Evolutionary conservation across 2,329 filamentous ascomycete species (phyloP).

Genomic region (Trichoderma polysporum): DNA sequence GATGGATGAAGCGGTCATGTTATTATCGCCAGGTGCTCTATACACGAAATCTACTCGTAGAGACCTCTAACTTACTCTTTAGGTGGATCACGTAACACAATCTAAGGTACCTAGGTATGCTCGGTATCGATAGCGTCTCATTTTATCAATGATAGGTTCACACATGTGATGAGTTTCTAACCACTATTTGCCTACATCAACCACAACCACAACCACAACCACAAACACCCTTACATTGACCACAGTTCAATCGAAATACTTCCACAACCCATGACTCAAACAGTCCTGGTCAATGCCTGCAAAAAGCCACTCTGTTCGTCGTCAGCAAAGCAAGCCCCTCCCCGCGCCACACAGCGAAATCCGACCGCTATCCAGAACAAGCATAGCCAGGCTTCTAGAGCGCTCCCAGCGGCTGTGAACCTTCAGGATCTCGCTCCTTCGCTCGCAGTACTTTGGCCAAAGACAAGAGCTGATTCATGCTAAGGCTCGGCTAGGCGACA

Average conservation of each 20-base stretch:
- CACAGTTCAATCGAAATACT: background rate
- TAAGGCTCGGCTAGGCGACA: background rate
- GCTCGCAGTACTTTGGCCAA: background rate
- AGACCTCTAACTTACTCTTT: too few species aligned
- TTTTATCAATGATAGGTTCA: too few species aligned
- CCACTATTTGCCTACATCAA: too few species aligned
- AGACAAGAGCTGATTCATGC: background rate
- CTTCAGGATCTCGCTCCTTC: background rate
- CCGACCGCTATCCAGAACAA: background rate
- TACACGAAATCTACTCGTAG: too few species aligned
- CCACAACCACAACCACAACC: too few species aligned
- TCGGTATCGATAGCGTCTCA: background rate
- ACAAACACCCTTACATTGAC: too few species aligned
- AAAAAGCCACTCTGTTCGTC: background rate
- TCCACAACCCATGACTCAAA: background rate
- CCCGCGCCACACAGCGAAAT: background rate
- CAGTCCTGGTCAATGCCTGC: too few species aligned
- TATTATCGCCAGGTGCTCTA: too few species aligned
- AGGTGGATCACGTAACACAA: too few species aligned
- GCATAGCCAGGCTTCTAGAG: background rate
- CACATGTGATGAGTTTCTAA: too few species aligned
- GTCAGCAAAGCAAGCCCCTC: background rate
- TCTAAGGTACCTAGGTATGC: too few species aligned
- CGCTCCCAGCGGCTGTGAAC: background rate
- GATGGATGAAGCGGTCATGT: too few species aligned